phyloP scores from a whole-genome alignment of 371 early-diverging fungal species.

The Massospora cicadina region DNA sequence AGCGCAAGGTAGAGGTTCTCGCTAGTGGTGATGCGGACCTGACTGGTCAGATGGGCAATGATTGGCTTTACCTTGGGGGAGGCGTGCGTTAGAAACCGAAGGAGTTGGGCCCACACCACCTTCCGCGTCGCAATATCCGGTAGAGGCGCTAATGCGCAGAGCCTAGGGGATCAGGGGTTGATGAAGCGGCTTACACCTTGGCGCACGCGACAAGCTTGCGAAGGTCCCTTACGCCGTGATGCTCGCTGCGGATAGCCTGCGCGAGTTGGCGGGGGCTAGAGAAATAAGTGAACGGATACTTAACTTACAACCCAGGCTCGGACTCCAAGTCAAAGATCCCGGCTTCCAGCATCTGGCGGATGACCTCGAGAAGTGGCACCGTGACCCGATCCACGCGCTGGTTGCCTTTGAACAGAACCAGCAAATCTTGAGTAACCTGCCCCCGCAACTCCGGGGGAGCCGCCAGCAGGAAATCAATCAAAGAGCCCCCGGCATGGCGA shows the following conservation, averaged over 20 bases:
- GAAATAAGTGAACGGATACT: neutral
- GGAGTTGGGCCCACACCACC: neutral
- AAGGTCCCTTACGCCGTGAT: neutral
- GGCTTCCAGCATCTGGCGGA: neutral
- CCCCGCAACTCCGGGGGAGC: neutral
- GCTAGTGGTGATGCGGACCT: neutral
- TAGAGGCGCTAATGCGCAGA: neutral
- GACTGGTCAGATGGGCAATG: neutral
- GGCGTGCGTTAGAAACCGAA: neutral
- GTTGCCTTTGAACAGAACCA: neutral
- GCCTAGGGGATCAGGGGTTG: neutral
- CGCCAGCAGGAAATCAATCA: neutral
- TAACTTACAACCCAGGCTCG: neutral
- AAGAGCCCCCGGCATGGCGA: neutral
- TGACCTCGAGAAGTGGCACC: neutral
- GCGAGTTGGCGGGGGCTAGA: neutral
- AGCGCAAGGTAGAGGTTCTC: neutral
- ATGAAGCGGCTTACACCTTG: constrained; percentile 1
- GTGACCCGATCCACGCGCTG: neutral
- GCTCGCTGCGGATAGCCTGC: neutral
- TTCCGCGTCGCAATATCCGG: neutral
- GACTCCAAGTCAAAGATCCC: neutral
- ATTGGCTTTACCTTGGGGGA: neutral
- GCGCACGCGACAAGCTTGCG: neutral
- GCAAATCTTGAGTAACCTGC: neutral